Percentiles rank a stretch among this genome's conserved stretches.
Conservation (phyloP, 306 rosid species). For the Canavalia gladiata region DNA sequence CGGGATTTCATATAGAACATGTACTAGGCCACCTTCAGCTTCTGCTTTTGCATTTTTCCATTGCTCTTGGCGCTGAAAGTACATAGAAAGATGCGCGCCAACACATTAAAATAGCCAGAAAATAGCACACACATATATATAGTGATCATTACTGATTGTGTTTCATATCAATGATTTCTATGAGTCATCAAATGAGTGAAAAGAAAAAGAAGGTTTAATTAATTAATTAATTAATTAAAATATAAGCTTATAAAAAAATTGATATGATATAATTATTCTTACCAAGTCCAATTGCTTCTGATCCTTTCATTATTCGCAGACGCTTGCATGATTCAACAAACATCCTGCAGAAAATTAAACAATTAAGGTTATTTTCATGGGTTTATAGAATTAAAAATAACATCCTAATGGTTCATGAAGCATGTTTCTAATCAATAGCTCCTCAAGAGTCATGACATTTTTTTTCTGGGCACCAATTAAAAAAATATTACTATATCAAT, state of each 20-base stretch:
- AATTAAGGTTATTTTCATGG: constrained; percentile 16
- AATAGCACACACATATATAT: background rate
- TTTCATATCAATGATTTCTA: constrained; percentile 16
- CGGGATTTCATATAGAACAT: constrained; percentile 26
- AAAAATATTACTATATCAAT: background rate
- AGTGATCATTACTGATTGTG: background rate
- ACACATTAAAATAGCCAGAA: constrained; percentile 17
- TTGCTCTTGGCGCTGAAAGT: constrained; percentile 93
- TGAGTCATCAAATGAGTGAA: background rate
- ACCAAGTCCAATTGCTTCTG: constrained; percentile 99
- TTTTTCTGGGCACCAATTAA: background rate
- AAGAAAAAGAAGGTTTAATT: background rate
- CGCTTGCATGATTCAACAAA: constrained; percentile 99
- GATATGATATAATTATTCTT: constrained; percentile 35
- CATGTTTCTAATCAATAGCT: background rate
- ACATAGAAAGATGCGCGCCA: constrained; percentile 8
- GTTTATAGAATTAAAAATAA: background rate
- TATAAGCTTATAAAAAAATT: too few relatives aligned
- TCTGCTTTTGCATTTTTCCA: constrained; percentile 99
- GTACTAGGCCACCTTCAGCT: constrained; percentile 63
- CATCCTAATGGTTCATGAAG: background rate
- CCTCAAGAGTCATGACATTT: background rate
- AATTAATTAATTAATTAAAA: background rate
- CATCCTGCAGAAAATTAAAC: constrained; percentile 69
- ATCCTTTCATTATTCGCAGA: constrained; percentile 95